These are phyloP conservation scores for Talinum fruticosum DNA, from an alignment of 148 eudicot species.

Conservation along the genomic window DNA sequence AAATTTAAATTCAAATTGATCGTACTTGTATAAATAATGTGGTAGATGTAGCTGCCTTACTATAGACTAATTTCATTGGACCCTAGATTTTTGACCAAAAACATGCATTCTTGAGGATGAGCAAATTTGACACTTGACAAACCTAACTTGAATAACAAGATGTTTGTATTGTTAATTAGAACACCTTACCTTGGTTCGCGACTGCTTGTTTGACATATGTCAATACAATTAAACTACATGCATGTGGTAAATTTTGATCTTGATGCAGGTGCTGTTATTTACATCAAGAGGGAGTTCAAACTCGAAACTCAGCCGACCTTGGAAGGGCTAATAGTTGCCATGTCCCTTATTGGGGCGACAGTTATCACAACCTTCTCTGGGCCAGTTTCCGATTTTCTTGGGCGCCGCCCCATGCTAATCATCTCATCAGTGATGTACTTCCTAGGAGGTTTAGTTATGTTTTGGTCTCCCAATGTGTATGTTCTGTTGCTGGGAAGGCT, in stretches of 20 bases:
- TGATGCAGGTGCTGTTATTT: conserved; percentile 71
- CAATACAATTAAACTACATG: too few relatives aligned
- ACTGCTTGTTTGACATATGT: too few relatives aligned
- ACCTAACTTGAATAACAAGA: too few relatives aligned
- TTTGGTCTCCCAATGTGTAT: conserved; percentile 92
- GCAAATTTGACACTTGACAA: too few relatives aligned
- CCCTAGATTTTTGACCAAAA: too few relatives aligned
- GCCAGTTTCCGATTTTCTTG: conserved; percentile 65
- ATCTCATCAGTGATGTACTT: conserved; percentile 69
- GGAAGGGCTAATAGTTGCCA: conserved; percentile 89
- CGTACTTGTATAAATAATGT: too few relatives aligned
- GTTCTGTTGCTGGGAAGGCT: conserved; percentile 69
- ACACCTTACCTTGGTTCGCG: too few relatives aligned
- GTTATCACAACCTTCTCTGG: conserved; percentile 90
- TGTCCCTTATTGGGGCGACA: conserved; percentile 93
- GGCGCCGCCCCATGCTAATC: conserved; percentile 87
- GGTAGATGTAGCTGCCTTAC: too few relatives aligned
- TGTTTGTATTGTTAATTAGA: too few relatives aligned
- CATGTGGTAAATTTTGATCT: conserved; percentile 15
- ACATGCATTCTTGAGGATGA: too few relatives aligned
- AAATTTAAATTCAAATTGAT: too few relatives aligned
- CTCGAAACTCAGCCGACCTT: conserved; percentile 64
- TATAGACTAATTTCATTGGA: too few relatives aligned
- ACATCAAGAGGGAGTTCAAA: conserved; percentile 78
- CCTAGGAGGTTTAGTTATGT: conserved; percentile 73